Percentiles rank a stretch among this genome's conserved stretches.
phyloP scores from a whole-genome alignment of 2,329 filamentous ascomycete genomes.

The Trichophyton rubrum region DNA sequence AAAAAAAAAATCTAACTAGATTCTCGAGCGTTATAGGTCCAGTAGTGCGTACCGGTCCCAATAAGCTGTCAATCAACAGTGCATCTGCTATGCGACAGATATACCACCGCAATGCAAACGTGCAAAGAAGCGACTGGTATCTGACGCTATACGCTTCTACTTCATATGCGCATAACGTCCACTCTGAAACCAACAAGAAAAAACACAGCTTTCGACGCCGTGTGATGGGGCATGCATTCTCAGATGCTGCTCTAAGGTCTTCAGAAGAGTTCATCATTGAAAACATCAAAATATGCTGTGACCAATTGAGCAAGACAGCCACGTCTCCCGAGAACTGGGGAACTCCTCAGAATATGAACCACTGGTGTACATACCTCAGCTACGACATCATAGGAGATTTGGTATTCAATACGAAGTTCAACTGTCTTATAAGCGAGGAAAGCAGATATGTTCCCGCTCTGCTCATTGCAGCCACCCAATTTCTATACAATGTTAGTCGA shows the following conservation, averaged over 20 bases:
- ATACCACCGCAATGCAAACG: slow-evolving; percentile 15
- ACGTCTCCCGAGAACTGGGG: slow-evolving; percentile 13
- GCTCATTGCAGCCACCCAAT: slow-evolving; percentile 11
- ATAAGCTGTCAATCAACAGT: slow-evolving; percentile 65
- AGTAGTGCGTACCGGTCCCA: slow-evolving; percentile 67
- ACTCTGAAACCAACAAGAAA: slow-evolving; percentile 12
- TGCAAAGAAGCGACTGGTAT: slow-evolving; percentile 19
- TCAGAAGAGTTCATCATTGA: slow-evolving; percentile 10
- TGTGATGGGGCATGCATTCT: slow-evolving; percentile 19
- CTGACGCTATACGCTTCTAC: slow-evolving; percentile 30
- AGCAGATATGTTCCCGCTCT: slow-evolving; percentile 20
- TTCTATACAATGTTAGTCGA: slow-evolving; percentile 12
- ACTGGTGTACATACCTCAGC: slow-evolving; percentile 19
- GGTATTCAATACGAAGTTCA: slow-evolving; percentile 23
- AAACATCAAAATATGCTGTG: slow-evolving; percentile 9
- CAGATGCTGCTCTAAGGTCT: slow-evolving; percentile 16
- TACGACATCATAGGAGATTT: slow-evolving; percentile 28
- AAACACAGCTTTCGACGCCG: slow-evolving; percentile 16
- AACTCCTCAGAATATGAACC: slow-evolving; percentile 15
- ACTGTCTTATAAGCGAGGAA: slow-evolving; percentile 16
- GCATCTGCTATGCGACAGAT: slow-evolving; percentile 54
- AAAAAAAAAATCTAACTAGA: neutral
- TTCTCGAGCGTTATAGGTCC: slow-evolving; percentile 17
- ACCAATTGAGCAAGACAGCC: slow-evolving; percentile 6
- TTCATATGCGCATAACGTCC: slow-evolving; percentile 9